A percentile compares a stretch with the other conserved stretches of the same genome.
Evolutionary conservation across 2,329 filamentous ascomycete genomes (phyloP).

Genomic region (Penicillium sp.): DNA sequence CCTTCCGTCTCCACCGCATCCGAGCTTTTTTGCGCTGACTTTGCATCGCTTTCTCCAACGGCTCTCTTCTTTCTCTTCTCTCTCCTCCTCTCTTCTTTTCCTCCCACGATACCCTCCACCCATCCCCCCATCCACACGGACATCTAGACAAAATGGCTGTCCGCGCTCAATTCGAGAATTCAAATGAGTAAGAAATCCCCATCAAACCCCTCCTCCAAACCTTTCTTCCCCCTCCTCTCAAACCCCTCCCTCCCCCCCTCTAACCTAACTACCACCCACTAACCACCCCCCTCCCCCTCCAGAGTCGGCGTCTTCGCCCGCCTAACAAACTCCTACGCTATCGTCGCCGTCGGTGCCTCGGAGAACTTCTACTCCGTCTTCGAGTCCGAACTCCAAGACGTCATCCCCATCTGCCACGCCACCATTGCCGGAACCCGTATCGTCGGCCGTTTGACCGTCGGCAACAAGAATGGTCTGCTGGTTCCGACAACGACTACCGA

Average conservation of each 20-base stretch:
- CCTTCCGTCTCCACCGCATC: conserved; percentile 26
- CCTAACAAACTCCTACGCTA: conserved; percentile 94
- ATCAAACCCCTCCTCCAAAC: too few relatives aligned
- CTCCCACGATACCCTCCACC: conserved; percentile 22
- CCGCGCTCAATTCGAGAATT: conserved; percentile 58
- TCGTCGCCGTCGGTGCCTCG: conserved; percentile 91
- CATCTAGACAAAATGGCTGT: conserved; percentile 48
- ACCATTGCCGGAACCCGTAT: conserved; percentile 97
- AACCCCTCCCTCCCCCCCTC: too few relatives aligned
- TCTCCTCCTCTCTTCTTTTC: neutral
- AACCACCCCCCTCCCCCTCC: conserved; percentile 13
- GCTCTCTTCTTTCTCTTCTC: conserved; percentile 6
- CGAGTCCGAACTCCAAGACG: conserved; percentile 95
- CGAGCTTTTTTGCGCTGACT: conserved; percentile 17
- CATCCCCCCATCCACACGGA: conserved; percentile 3
- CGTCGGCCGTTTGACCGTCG: conserved; percentile 91
- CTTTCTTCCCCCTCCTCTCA: too few relatives aligned
- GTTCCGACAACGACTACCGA: conserved; percentile 96
- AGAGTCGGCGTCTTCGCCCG: conserved; percentile 97
- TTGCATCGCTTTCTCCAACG: conserved; percentile 5
- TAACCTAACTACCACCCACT: too few relatives aligned
- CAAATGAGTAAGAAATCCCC: conserved; percentile 52
- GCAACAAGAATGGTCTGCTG: conserved; percentile 94
- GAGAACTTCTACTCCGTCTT: conserved; percentile 99
- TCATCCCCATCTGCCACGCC: conserved; percentile 94